phyloP scores from a whole-genome alignment of 345 rosid genomes.

The Sonneratia caseolaris region DNA sequence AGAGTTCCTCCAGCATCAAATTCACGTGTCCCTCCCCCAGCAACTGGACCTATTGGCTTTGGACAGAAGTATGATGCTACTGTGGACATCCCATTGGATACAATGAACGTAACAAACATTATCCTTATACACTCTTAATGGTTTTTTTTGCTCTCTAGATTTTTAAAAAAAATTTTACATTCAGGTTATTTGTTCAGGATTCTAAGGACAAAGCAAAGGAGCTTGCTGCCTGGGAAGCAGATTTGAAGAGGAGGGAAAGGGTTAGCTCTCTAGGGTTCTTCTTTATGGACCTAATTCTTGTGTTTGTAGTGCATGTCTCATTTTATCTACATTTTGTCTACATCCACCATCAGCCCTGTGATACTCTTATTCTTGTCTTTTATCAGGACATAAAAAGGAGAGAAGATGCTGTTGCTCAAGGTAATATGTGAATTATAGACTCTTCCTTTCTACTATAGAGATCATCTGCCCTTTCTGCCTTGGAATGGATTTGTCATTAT shows the following conservation, averaged over 20 bases:
- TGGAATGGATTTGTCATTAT: not conserved
- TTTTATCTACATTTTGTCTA: not conserved
- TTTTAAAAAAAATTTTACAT: too few relatives aligned
- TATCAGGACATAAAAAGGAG: constrained; percentile 67
- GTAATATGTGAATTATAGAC: constrained; percentile 20
- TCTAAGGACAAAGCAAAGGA: constrained; percentile 64
- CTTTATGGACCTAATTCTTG: not conserved
- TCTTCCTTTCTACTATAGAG: not conserved
- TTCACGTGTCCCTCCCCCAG: constrained; percentile 41
- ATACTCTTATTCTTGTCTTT: not conserved
- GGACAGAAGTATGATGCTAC: constrained; percentile 73
- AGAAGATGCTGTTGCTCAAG: constrained; percentile 59
- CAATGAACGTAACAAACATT: constrained; percentile 47
- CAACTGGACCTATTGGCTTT: constrained; percentile 50
- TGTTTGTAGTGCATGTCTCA: not conserved
- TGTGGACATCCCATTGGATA: constrained; percentile 80
- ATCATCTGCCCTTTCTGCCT: not conserved
- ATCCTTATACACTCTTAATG: not conserved
- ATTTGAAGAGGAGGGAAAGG: constrained; percentile 78
- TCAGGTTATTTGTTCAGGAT: constrained; percentile 31
- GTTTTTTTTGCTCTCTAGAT: not conserved
- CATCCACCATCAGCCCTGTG: not conserved
- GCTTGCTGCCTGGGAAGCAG: constrained; percentile 86
- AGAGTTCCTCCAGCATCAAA: constrained; percentile 36
- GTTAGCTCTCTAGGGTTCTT: constrained; percentile 17